Evolutionary conservation across 331 rosid genomes (phyloP).

Genomic region (Cucumis variabilis): DNA sequence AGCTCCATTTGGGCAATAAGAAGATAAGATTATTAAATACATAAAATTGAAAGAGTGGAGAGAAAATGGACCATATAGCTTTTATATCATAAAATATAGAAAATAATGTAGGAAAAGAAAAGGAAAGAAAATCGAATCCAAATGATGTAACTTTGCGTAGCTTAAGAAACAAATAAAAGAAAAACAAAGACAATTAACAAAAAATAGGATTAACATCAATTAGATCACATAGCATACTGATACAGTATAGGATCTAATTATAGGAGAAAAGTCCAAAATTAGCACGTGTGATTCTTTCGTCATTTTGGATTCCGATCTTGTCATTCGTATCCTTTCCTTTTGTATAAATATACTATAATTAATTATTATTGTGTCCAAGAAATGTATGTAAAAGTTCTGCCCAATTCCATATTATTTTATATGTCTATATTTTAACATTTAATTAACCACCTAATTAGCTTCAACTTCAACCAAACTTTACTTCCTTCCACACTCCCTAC

Average conservation of each 20-base stretch:
- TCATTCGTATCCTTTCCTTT: conserved; percentile 48
- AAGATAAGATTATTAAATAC: neutral
- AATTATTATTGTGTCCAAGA: neutral
- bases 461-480: neutral
- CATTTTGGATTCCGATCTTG: conserved; percentile 58
- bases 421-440: neutral
- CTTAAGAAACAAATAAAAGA: neutral
- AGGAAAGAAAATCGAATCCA: neutral
- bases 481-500: neutral
- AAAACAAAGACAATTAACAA: neutral
- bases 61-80: neutral
- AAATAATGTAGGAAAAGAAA: neutral
- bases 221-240: conserved; percentile 2
- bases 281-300: conserved; percentile 53
- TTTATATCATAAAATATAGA: conserved; percentile 4
- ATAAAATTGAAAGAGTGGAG: conserved; percentile 4
- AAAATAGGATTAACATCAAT: neutral
- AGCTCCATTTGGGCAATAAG: conserved; percentile 5
- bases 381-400: conserved; percentile 13
- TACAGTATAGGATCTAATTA: neutral
- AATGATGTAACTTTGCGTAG: conserved; percentile 18
- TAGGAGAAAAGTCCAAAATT: conserved; percentile 38
- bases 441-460: conserved; percentile 20
- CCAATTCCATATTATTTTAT: neutral
- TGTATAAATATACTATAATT: conserved; percentile 19